Base-by-base conservation (phyloP, 75 land plant species). In the Sequoia sempervirens region DNA sequence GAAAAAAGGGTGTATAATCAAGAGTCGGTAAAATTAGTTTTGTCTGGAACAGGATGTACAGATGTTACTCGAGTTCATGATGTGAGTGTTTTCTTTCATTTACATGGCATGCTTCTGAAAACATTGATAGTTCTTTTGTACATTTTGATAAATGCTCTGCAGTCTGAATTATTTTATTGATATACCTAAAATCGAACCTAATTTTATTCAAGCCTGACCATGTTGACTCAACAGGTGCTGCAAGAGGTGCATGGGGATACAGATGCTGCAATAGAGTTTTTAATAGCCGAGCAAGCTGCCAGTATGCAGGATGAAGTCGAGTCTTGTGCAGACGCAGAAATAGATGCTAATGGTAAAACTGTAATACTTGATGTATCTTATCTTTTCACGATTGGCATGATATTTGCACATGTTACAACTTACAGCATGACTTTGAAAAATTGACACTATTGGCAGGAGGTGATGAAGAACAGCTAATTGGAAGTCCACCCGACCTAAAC, bases 231-330 rank as follows among this genome's bases (percentile, higher is more conserved):
- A 38, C 88, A 95, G 97, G 90, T 94, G 82, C 87, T 95, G 66
- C 85, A 64, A 82, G 88, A 94, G 26, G 85, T 95, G 43, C 83
- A 83, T 84, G 96, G 96, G 40, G 93, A 95, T 89, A 83, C 88
- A 82, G 93, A 94, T 86, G 92, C 90, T 80, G 93, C 96, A 69
- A 91, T 95, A 78, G 96, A 95, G 68, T 91, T 83, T 86, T 81
- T 95, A 84, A 86, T 91, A 74, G 93, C 92, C 30, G 94, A 95
- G 84, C 75, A 85, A 81, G 83, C 64, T 83, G 28, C 81, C 17
- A 82, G 82, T 76, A 79, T 66, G 46, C 82, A 84, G 58, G 34
- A 43, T 81, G 83, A 28, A 36, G 45, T 70, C 56, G 15, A 82
- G 70, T 54, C 64, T 46, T 56, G 74, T 30, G 47, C 69, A n/a